phyloP scores from a whole-genome alignment of 768 basidiomycete genomes.

The Leccinum subtestaceum region DNA sequence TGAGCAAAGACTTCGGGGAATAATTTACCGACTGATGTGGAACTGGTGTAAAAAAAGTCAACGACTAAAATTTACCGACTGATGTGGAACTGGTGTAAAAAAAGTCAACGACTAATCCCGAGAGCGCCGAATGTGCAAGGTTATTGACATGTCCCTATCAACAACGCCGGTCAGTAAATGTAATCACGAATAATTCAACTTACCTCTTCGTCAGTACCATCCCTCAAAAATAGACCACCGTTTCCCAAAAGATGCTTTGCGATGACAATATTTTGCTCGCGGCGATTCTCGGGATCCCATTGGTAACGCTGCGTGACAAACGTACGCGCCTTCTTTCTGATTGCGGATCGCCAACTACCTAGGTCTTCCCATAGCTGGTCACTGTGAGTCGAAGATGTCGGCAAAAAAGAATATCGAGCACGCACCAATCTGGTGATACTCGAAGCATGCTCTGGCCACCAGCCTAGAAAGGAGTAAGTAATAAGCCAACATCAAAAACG shows the following conservation, averaged over 20 bases:
- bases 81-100: conserved; percentile 1
- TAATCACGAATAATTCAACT: neutral
- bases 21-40: neutral
- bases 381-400: neutral
- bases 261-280: neutral
- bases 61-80: no score
- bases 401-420: neutral
- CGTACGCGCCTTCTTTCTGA: conserved; percentile 1
- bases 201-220: conserved; percentile 1
- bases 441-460: neutral
- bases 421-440: neutral
- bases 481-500: no score
- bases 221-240: neutral
- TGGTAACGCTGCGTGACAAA: neutral
- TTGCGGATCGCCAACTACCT: neutral
- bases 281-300: neutral
- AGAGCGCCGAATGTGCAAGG: conserved; percentile 1
- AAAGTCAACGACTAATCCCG: conserved; percentile 3
- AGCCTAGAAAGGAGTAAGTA: neutral
- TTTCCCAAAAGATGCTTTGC: neutral
- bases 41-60: no score
- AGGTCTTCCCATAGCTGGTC: conserved; percentile 2
- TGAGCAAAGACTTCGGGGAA: conserved; percentile 5
- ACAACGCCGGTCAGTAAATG: neutral
- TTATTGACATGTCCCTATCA: conserved; percentile 3